A percentile compares a stretch with the other conserved stretches of the same genome.
phyloP scores from a whole-genome alignment of 768 basidiomycete genomes.

The Mrakia frigida region DNA sequence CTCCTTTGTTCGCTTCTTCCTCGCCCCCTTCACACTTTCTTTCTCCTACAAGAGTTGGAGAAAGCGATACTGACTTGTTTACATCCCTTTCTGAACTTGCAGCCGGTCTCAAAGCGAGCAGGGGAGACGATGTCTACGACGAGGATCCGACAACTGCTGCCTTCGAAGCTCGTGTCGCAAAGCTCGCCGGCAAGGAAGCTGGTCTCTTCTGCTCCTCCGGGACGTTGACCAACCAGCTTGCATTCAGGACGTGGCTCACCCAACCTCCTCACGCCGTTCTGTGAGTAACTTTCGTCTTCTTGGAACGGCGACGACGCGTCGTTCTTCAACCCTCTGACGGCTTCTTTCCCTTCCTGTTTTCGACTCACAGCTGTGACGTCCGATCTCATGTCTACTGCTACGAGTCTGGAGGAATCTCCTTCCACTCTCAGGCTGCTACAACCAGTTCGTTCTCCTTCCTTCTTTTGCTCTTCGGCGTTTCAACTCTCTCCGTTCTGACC shows the following conservation, averaged over 20 bases:
- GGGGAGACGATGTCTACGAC: constrained; percentile 46
- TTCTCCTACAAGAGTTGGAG: too few species aligned
- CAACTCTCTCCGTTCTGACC: not conserved
- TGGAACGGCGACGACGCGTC: too few species aligned
- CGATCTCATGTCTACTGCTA: constrained; percentile 49
- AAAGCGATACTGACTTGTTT: too few species aligned
- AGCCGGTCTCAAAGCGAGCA: constrained; percentile 39
- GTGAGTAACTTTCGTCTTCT: constrained; percentile 34
- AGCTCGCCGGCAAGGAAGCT: constrained; percentile 73
- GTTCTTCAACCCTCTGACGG: not conserved
- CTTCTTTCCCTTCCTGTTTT: not conserved
- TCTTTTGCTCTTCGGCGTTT: not conserved
- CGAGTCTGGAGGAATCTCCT: constrained; percentile 86
- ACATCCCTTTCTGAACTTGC: not conserved
- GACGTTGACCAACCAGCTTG: constrained; percentile 48
- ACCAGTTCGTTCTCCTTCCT: constrained; percentile 31
- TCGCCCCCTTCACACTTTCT: too few species aligned
- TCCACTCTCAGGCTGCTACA: constrained; percentile 62
- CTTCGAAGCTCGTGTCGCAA: constrained; percentile 47
- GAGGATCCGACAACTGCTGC: constrained; percentile 47
- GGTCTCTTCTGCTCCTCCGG: constrained; percentile 82
- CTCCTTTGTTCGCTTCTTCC: not conserved
- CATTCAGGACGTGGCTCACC: constrained; percentile 74
- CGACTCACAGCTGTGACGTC: not conserved
- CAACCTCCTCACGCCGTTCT: constrained; percentile 86